Conservation (phyloP, 2,329 filamentous ascomycete species). For the Helotiales sp. region DNA sequence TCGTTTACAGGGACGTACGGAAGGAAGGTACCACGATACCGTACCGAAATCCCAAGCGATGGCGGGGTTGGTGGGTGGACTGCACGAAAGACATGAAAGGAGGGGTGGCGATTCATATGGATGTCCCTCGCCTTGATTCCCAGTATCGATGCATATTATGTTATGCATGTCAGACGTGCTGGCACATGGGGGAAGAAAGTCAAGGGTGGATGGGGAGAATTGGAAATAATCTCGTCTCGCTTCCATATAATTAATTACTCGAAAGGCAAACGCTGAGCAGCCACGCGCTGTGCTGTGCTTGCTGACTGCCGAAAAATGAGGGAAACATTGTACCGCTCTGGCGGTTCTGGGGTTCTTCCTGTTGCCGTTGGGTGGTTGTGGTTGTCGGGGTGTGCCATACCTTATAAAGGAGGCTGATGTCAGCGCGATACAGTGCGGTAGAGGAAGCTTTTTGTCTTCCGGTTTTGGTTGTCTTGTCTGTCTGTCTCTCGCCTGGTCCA, state of each 20-base stretch:
- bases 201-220: too few relatives aligned
- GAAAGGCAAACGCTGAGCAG: neutral
- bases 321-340: neutral
- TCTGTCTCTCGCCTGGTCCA: too few relatives aligned
- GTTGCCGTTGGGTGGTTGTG: neutral
- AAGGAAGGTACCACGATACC: too few relatives aligned
- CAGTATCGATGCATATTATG: neutral
- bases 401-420: neutral
- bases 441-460: neutral
- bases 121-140: neutral
- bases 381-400: neutral
- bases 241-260: neutral
- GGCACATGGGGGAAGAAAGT: neutral
- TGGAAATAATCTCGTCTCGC: neutral
- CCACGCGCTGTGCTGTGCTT: neutral
- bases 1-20: neutral
- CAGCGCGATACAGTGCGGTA: neutral
- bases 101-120: neutral
- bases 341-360: neutral
- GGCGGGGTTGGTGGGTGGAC: neutral
- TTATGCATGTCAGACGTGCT: neutral
- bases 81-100: too few relatives aligned
- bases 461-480: too few relatives aligned
- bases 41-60: neutral
- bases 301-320: neutral